Base-by-base conservation (phyloP, 2,329 filamentous ascomycete species). In the Apiospora hydei region DNA sequence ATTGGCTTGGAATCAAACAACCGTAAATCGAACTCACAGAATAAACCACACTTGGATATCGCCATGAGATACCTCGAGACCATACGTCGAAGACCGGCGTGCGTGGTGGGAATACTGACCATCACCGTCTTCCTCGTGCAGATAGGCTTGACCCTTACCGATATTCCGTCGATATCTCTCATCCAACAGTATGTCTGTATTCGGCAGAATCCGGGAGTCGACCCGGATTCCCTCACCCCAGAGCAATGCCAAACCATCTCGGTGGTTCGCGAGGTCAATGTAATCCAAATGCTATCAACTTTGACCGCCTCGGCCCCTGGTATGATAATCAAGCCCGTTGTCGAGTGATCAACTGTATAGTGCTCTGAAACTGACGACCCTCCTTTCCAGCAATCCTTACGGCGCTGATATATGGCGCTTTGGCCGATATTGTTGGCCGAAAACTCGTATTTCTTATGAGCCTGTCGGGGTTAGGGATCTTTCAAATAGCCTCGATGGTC, bases 121-220 rank as follows among this genome's bases (percentile, higher is more conserved):
- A 1, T 71, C 21, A 61, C 46, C 47, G 61, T 69, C 16, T 71
- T 71, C 24, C 70, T 71, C 30, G 66, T 46, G 66, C 61, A 71
- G 49, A 51, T 69, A 21, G 70, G 66, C 24, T 57, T 71, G 43
- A 71, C 70, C 14, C 70, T 71, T 46, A 71, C 47, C 14, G 70
- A 51, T n/a, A 67, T 71, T n/a, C 49, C 47, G 24, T 71, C 64
- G 21, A 10, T 49, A 47, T 68, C 64, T 26, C 61, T 69, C 46
- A 24, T 68, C 41, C 38, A 67, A 13, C 47, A 49, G 47, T 46
- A 46, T 26, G 24, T 47, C 10, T 61, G 70, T 41, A 34, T 66
- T 43, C 44, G 44, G 61, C 64, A 64, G 7, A 44, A 61, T 46
- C 14, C 46, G 38, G 49, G 53, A 14, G 38, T 44, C 24, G 61